These are phyloP conservation scores for Volvariella volvacea DNA, from an alignment of 1,284 basidiomycete species.

Conservation along the genomic window DNA sequence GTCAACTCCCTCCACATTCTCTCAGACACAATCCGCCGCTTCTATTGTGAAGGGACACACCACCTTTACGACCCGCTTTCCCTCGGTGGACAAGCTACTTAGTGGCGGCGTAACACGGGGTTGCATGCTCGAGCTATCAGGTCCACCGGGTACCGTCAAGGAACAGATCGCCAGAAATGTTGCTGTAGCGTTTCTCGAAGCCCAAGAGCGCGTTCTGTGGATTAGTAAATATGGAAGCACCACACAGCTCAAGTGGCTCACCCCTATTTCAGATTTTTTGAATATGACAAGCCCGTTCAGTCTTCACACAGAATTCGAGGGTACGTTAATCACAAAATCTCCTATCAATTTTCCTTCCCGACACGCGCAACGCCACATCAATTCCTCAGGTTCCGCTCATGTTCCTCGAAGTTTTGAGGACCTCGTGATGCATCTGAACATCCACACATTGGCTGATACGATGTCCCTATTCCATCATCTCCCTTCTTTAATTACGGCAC, in stretches of 20 bases:
- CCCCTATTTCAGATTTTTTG: slow-evolving; percentile 47
- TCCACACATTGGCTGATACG: slow-evolving; percentile 47
- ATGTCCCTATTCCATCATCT: slow-evolving; percentile 55
- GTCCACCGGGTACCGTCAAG: slow-evolving; percentile 65
- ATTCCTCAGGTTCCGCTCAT: slow-evolving; percentile 13
- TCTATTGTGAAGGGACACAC: slow-evolving; percentile 28
- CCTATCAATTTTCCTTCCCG: slow-evolving; percentile 13
- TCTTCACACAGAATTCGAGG: slow-evolving; percentile 33
- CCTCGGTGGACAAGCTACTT: slow-evolving; percentile 49
- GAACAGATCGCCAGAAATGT: slow-evolving; percentile 46
- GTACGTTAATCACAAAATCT: too few relatives aligned
- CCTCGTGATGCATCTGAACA: slow-evolving; percentile 36
- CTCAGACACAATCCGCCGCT: slow-evolving; percentile 52
- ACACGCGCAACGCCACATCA: background rate
- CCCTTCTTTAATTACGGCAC: slow-evolving; percentile 33
- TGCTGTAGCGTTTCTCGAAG: slow-evolving; percentile 36
- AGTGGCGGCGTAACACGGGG: slow-evolving; percentile 54
- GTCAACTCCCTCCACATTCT: slow-evolving; percentile 17
- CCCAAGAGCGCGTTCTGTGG: slow-evolving; percentile 47
- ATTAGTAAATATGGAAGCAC: slow-evolving; percentile 39
- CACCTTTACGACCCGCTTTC: slow-evolving; percentile 36
- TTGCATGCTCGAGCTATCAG: slow-evolving; percentile 63
- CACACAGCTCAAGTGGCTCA: slow-evolving; percentile 1
- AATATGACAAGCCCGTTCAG: slow-evolving; percentile 51
- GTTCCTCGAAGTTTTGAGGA: slow-evolving; percentile 15